Percentiles rank a stretch among this genome's conserved stretches.
Evolutionary conservation across 2,329 filamentous ascomycete species (phyloP).

Genomic region (Aphanocladium album): DNA sequence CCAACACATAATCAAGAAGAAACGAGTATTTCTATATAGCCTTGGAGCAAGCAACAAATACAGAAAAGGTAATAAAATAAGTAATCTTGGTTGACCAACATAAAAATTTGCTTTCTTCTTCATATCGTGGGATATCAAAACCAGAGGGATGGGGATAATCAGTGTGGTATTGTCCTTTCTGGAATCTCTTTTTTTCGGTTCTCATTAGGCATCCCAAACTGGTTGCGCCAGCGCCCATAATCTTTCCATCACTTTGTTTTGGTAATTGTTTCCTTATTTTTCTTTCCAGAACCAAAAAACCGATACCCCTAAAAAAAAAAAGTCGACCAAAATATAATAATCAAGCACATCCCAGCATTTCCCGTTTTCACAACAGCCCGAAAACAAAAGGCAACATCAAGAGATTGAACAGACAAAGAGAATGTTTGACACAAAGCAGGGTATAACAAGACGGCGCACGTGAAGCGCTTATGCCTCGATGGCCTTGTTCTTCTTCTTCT

Average conservation of each 20-base stretch:
- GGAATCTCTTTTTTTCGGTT: background rate
- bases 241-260: background rate
- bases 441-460: background rate
- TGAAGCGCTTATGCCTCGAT: constrained; percentile 35
- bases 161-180: background rate
- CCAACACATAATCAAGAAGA: too few species aligned
- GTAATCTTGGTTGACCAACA: background rate
- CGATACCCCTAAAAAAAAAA: background rate
- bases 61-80: background rate
- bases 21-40: background rate
- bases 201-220: constrained; percentile 2
- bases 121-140: background rate
- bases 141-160: background rate
- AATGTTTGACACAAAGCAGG: constrained; percentile 3
- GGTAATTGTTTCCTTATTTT: background rate
- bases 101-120: background rate
- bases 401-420: constrained; percentile 10
- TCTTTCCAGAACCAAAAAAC: constrained; percentile 3
- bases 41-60: background rate
- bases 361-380: constrained; percentile 8
- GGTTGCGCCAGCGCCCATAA: background rate
- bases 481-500: constrained; percentile 81
- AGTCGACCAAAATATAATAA: background rate
- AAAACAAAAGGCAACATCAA: constrained; percentile 5
- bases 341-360: constrained; percentile 12